These are phyloP conservation scores for Solanum commersonii DNA, from an alignment of 257 asterid genomes.

Conservation along the genomic window DNA sequence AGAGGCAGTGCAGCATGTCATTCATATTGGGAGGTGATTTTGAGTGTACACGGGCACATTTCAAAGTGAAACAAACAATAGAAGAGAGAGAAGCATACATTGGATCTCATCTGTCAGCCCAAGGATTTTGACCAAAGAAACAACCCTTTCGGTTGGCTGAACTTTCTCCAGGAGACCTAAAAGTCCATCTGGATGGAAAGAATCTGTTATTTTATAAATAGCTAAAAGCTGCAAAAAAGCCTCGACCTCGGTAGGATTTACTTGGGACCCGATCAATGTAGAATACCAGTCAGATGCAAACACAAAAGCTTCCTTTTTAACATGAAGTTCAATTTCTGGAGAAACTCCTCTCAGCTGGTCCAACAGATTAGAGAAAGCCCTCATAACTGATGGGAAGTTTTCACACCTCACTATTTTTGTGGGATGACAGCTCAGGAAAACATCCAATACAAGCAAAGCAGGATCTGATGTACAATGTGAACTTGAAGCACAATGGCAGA, in stretches of 20 bases:
- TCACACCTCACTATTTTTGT: background rate
- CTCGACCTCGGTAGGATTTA: background rate
- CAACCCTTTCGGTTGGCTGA: background rate
- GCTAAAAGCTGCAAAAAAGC: conserved; percentile 6
- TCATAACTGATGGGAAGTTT: background rate
- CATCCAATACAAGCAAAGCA: conserved; percentile 4
- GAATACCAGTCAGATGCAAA: conserved; percentile 2
- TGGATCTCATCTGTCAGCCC: conserved; percentile 2
- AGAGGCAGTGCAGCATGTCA: background rate
- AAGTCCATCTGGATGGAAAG: background rate
- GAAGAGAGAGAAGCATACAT: background rate
- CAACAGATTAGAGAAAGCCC: background rate
- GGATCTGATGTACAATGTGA: background rate
- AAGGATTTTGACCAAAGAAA: background rate
- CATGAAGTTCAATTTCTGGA: background rate
- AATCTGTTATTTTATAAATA: background rate
- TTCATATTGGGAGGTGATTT: background rate
- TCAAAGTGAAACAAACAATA: background rate
- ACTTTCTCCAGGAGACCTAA: conserved; percentile 1
- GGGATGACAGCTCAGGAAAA: background rate
- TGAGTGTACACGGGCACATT: background rate
- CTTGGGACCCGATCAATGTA: background rate
- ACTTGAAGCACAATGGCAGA: background rate
- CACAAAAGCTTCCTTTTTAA: background rate
- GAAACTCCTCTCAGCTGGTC: conserved; percentile 4